Percentiles rank a stretch among this genome's conserved stretches.
These are phyloP conservation scores for Sporothrix schenckii DNA, from an alignment of 2,329 filamentous ascomycete species.

Conservation along the genomic window DNA sequence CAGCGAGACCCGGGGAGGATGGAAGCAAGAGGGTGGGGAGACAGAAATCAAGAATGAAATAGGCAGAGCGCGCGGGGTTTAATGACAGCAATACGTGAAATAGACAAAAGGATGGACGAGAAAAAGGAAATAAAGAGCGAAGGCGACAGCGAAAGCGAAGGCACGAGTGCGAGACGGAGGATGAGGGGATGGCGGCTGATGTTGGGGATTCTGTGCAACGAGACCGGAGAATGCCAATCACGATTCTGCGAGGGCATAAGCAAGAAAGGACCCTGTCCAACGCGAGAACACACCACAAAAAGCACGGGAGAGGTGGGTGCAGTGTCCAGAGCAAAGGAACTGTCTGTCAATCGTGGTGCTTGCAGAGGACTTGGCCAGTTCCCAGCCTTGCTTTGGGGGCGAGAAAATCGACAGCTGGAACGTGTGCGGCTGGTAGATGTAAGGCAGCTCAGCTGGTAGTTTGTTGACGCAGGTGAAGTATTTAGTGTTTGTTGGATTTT, in stretches of 20 bases:
- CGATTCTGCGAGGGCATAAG: not conserved
- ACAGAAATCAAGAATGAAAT: not conserved
- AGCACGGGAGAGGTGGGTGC: slow-evolving; percentile 2
- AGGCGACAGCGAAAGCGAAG: not conserved
- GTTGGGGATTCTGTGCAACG: not conserved
- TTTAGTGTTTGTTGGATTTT: not conserved
- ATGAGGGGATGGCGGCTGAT: slow-evolving; percentile 24
- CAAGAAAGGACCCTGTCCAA: not conserved
- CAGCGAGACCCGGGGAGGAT: not conserved
- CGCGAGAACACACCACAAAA: slow-evolving; percentile 9
- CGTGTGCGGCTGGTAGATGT: not conserved
- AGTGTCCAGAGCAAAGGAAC: not conserved
- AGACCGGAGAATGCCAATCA: slow-evolving; percentile 1
- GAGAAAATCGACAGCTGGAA: not conserved
- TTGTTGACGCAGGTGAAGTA: not conserved
- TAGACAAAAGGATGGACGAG: not conserved
- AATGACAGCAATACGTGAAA: not conserved
- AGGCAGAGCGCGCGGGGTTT: not conserved
- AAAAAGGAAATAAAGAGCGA: not conserved
- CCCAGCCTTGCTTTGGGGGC: slow-evolving; percentile 19
- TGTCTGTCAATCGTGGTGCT: slow-evolving; percentile 2
- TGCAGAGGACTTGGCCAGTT: not conserved
- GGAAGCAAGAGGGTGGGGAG: not conserved
- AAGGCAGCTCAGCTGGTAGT: not conserved
- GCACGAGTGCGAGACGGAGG: not conserved